phyloP scores from a whole-genome alignment of 805 yeast genomes.

The Groenewaldozyma tartarivorans region DNA sequence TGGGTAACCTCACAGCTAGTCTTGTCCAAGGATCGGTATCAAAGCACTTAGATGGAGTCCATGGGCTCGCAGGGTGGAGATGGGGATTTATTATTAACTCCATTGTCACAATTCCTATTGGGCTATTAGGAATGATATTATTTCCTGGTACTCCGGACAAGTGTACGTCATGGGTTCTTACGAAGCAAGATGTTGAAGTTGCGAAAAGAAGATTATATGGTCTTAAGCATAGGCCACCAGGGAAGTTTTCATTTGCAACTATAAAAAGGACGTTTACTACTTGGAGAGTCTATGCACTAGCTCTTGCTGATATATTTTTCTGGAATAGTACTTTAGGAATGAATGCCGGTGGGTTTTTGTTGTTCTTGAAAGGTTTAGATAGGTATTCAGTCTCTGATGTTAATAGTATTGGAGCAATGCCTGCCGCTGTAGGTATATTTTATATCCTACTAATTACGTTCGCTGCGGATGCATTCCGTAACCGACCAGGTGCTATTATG shows the following conservation, averaged over 20 bases:
- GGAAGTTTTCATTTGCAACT: too few species aligned
- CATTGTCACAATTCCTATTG: slow-evolving; percentile 47
- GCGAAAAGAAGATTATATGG: slow-evolving; percentile 40
- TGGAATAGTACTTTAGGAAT: too few species aligned
- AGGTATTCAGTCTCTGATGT: too few species aligned
- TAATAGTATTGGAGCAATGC: too few species aligned
- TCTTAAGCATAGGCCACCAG: too few species aligned
- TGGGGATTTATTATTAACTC: slow-evolving; percentile 68
- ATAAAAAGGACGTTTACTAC: too few species aligned
- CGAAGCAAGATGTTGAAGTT: slow-evolving; percentile 47
- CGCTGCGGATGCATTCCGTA: slow-evolving; percentile 40
- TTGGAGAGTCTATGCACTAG: too few species aligned
- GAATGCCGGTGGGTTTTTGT: too few species aligned
- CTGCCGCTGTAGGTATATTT: slow-evolving; percentile 46
- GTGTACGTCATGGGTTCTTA: slow-evolving; percentile 42
- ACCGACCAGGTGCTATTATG: slow-evolving; percentile 47
- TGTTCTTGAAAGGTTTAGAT: too few species aligned
- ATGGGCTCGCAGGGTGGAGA: slow-evolving; percentile 57
- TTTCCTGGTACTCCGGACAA: slow-evolving; percentile 61
- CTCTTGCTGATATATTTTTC: too few species aligned
- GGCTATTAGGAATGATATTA: slow-evolving; percentile 43
- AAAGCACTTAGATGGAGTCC: slow-evolving; percentile 36
- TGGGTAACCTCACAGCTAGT: slow-evolving; percentile 56
- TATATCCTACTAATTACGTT: slow-evolving; percentile 21
- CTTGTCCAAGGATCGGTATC: slow-evolving; percentile 50